Base-by-base conservation (phyloP, 768 basidiomycete species). In the Suillus placidus region DNA sequence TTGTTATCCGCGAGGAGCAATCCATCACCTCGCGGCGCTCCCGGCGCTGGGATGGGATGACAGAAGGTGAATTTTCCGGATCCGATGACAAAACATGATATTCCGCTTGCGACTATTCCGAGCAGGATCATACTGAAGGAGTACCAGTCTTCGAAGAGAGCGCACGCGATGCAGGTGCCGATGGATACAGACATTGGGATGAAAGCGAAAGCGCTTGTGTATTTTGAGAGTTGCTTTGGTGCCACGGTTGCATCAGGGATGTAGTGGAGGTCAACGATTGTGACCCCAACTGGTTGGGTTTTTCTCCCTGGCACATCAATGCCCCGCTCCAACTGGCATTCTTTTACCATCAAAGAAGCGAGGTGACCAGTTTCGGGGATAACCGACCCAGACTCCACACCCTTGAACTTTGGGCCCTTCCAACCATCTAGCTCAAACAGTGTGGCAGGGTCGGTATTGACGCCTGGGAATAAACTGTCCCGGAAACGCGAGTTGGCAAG, bases 401-500 rank as follows among this genome's bases (percentile, higher is more conserved):
- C 79, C 37, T 70, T 69, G 56, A 75, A 80, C n/a, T 67, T 69
- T 45, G 78, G 79, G 9, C 78, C 79, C 20, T 68, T 71, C 63
- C 65, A 65, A 6, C 74, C 74, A 66, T 74, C 74, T 45, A 79
- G 37, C 23, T 72, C 77, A 43, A 80, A 76, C 45, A 79, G 64
- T 2, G 71, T 70, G 43, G 74, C 71, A 18, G 79, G 77, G 64
- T 79, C 73, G 3, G 71, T 72, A 32, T 74, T 72, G 34, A 73
- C 68, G 3, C 79, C 78, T 0, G 79, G 79, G 60, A 74, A 79
- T 34, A 79, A 70, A 12, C 74, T 77, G 40, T 75, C 72, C 66
- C 78, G 79, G 49, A 80, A 70, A 47, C 66, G 72, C n/a, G 77
- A 76, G 32, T 69, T 73, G 35, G 78, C 76, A 10, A 79, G 76